Conservation (phyloP, 1,284 basidiomycete genomes). For the Melampsora americana region DNA sequence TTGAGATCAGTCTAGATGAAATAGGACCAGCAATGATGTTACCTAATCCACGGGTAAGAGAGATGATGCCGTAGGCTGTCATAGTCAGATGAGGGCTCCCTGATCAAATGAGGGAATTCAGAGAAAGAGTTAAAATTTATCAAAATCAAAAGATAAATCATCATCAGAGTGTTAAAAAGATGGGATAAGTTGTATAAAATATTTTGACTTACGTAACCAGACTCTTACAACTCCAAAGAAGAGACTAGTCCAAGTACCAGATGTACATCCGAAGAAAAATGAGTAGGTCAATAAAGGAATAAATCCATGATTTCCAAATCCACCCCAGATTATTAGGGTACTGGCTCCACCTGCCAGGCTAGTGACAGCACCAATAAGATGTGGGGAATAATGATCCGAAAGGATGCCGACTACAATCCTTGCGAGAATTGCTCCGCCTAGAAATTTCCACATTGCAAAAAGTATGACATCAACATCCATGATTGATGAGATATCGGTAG, state of each 20-base stretch:
- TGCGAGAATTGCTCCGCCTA: neutral
- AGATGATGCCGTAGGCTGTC: conserved; percentile 53
- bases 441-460: no score
- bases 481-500: no score
- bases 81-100: conserved; percentile 24
- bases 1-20: conserved; percentile 51
- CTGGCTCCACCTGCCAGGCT: conserved; percentile 8
- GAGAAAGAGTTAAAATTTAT: neutral
- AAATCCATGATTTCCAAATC: neutral
- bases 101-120: neutral
- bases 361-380: conserved; percentile 19
- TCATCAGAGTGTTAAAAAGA: neutral
- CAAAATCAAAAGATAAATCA: no score
- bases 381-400: conserved; percentile 28
- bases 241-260: neutral
- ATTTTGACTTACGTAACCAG: neutral
- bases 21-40: conserved; percentile 58
- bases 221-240: neutral
- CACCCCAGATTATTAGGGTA: conserved; percentile 28
- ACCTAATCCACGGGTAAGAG: conserved; percentile 56
- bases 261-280: neutral
- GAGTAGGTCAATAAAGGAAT: neutral
- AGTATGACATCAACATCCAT: no score
- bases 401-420: conserved; percentile 13
- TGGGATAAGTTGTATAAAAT: no score